Conservation (phyloP, 31 red algal species). For the Asparagopsis taxiformis region DNA sequence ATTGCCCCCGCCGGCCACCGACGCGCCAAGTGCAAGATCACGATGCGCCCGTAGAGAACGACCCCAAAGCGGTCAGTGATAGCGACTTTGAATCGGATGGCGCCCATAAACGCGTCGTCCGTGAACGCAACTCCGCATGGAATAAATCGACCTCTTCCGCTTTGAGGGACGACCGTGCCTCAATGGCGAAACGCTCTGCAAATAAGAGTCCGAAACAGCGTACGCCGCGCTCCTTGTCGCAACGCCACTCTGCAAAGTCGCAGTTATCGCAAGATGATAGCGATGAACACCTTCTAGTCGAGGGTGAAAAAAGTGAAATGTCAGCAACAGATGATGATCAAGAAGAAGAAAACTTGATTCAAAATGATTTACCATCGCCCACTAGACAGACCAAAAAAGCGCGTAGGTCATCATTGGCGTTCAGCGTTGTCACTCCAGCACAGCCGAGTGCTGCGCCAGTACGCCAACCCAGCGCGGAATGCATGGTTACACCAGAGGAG, state of each 20-base stretch:
- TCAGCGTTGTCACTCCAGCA: neutral
- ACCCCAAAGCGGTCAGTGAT: constrained; percentile 25
- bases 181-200: constrained; percentile 42
- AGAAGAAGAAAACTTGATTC: neutral
- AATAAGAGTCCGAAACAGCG: constrained; percentile 14
- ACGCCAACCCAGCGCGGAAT: neutral
- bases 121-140: constrained; percentile 16
- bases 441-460: neutral
- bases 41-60: neutral
- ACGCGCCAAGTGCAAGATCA: constrained; percentile 6
- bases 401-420: neutral
- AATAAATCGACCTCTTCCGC: constrained; percentile 12
- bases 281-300: constrained; percentile 30
- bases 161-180: constrained; percentile 38
- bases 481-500: neutral
- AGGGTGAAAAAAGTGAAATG: constrained; percentile 61
- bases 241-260: constrained; percentile 12
- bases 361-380: neutral
- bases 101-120: constrained; percentile 17
- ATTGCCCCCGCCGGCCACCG: neutral
- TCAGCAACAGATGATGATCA: constrained; percentile 49
- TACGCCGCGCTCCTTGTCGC: constrained; percentile 1
- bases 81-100: constrained; percentile 31
- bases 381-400: neutral
- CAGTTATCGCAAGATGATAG: no score